phyloP scores from a whole-genome alignment of 2,329 filamentous ascomycete genomes.

The Colletotrichum cuscutae region DNA sequence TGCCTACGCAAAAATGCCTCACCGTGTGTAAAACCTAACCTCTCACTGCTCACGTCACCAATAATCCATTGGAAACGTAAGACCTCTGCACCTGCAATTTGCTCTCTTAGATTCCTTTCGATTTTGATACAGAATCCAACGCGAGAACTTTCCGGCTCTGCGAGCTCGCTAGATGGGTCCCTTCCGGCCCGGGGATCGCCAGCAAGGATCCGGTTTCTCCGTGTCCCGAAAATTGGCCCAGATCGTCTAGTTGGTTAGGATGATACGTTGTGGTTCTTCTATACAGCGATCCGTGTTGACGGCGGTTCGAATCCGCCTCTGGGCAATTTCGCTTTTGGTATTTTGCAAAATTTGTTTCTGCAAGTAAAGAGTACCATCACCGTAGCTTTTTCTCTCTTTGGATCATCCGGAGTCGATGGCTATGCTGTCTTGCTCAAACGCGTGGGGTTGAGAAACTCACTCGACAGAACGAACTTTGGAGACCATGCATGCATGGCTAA shows the following conservation, averaged over 20 bases:
- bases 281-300: constrained; percentile 34
- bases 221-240: constrained; percentile 7
- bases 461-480: too few species aligned
- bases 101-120: too few species aligned
- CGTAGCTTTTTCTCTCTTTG: not conserved
- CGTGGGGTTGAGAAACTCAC: too few species aligned
- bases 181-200: fast-evolving
- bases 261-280: constrained; percentile 34
- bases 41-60: not conserved
- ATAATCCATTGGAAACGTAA: not conserved
- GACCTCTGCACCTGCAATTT: not conserved
- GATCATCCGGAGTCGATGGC: too few species aligned
- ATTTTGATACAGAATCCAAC: not conserved
- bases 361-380: not conserved
- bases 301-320: constrained; percentile 36
- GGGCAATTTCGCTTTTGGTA: not conserved
- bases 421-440: too few species aligned
- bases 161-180: not conserved
- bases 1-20: not conserved
- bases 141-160: not conserved
- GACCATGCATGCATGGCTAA: not conserved
- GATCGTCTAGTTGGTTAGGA: constrained; percentile 36
- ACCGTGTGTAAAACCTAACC: not conserved
- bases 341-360: not conserved
- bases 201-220: not conserved